Conservation (phyloP, 75 land plant genomes). For the Larix kaempferi region DNA sequence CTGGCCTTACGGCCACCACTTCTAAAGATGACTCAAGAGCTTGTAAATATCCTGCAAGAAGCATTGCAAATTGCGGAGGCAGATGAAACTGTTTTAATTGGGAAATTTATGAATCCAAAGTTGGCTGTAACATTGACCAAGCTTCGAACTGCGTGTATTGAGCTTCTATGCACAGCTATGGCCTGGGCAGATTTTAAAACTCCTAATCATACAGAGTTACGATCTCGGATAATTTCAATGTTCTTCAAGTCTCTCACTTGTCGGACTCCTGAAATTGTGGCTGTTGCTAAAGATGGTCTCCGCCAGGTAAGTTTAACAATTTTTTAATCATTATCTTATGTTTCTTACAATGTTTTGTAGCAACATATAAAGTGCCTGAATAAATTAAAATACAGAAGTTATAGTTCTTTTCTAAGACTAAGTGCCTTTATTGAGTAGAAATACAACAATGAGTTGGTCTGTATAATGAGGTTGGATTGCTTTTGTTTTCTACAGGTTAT, state of each 20-base stretch:
- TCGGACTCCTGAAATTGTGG: slow-evolving; percentile 95
- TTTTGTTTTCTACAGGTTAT: slow-evolving; percentile 62
- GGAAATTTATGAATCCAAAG: slow-evolving; percentile 95
- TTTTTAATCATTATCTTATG: neutral
- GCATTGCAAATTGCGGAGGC: slow-evolving; percentile 97
- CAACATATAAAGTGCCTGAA: neutral
- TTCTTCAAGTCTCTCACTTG: slow-evolving; percentile 99
- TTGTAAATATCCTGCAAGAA: slow-evolving; percentile 87
- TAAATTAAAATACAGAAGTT: neutral
- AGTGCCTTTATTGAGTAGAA: neutral
- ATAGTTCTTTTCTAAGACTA: neutral
- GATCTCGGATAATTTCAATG: slow-evolving; percentile 95
- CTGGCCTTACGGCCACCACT: slow-evolving; percentile 96
- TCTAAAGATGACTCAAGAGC: slow-evolving; percentile 82
- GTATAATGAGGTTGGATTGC: slow-evolving; percentile 6
- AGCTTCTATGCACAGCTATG: slow-evolving; percentile 99
- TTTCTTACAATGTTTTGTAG: neutral
- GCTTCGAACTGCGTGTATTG: slow-evolving; percentile 98
- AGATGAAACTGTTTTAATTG: slow-evolving; percentile 88
- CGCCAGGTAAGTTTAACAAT: slow-evolving; percentile 63
- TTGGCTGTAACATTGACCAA: slow-evolving; percentile 80
- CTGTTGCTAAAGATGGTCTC: slow-evolving; percentile 98
- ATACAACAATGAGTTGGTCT: neutral
- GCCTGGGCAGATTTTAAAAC: slow-evolving; percentile 98
- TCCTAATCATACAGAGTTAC: slow-evolving; percentile 74